Evolutionary conservation across 768 basidiomycete species (phyloP).

Genomic region (Phylloporus sp.): DNA sequence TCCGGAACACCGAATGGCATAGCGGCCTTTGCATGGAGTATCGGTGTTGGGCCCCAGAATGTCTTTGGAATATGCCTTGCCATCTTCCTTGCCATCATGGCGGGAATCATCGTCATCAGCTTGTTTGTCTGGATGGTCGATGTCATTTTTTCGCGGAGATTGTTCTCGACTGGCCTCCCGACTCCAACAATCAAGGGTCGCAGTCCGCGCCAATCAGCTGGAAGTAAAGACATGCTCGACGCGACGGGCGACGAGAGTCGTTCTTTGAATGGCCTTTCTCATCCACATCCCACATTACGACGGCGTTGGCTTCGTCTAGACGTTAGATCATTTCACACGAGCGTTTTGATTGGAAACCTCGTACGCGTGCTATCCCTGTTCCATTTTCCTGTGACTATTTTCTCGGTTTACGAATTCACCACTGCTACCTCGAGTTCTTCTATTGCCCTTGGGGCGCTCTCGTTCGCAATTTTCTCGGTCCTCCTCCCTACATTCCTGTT

Average conservation of each 20-base stretch:
- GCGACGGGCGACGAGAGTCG: constrained; percentile 28
- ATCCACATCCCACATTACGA: constrained; percentile 23
- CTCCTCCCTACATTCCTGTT: constrained; percentile 72
- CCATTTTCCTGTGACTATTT: constrained; percentile 91
- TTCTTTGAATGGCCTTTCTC: constrained; percentile 25
- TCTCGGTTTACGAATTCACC: constrained; percentile 68
- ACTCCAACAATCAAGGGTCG: constrained; percentile 25
- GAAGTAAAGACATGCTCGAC: constrained; percentile 53
- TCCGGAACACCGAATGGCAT: constrained; percentile 60
- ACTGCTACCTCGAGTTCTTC: constrained; percentile 50
- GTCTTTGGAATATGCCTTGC: constrained; percentile 79
- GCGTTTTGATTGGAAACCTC: constrained; percentile 84
- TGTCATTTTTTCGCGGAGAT: constrained; percentile 37
- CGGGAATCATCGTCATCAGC: constrained; percentile 66
- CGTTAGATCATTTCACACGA: constrained; percentile 76
- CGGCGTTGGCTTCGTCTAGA: constrained; percentile 43
- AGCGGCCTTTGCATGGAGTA: constrained; percentile 74
- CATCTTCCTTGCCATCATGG: constrained; percentile 78
- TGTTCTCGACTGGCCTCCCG: constrained; percentile 14
- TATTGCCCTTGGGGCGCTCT: constrained; percentile 74
- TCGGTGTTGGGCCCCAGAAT: constrained; percentile 80
- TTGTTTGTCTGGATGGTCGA: constrained; percentile 72
- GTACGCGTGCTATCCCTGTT: constrained; percentile 88
- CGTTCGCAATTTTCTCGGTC: constrained; percentile 78
- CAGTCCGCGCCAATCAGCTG: constrained; percentile 40